Evolutionary conservation across 164 flowering plant species (phyloP), one percentile per base, ranked within the genome.

Genomic region (Nymphaea thermarum): DNA sequence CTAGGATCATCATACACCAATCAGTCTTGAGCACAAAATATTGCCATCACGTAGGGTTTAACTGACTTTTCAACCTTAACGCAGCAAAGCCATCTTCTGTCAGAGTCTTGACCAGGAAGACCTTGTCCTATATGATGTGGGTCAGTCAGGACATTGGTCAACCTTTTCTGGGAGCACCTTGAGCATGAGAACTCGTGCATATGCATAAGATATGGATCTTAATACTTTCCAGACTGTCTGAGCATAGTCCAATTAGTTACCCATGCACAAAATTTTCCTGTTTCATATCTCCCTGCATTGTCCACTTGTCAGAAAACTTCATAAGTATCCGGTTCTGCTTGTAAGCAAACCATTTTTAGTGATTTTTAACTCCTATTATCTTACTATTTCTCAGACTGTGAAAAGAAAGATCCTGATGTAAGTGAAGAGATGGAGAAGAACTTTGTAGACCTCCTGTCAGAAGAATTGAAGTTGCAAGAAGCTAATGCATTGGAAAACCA

Each of bases 341-440:
- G 55, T 47, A 6, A 47, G 55, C 36, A 25, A 25, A 25, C 7
- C 55, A 47, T 47, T 12, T 2, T 2, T 47, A 12, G 5, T 60
- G 25, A 43, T 41, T 17, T 53, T 55, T 4, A 60, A 59, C 18
- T 60, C 10, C 12, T 62, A 3, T 10, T 62, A 17, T 2, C 36
- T 6, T 25, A 11, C 63, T 51, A 18, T 66, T 53, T 11, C 62
- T 43, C 76, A 85, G 88, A 81, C 76, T 83, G 88, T 75, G 80
- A 77, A 43, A 86, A 86, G 78, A 96, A 72, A 76, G 96, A 93
- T 66, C 81, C 87, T 7, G 93, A 81, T 41, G 80, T 75, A 51
- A 79, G 71, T 62, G 83, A 78, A 75, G 88, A 83, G 55, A 75
- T 75, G 67, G 83, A 81, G 65, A 82, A 80, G 66, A 81, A 80